A percentile compares a stretch with the other conserved stretches of the same genome.
phyloP scores from a whole-genome alignment of 2,329 filamentous ascomycete species.

The Colletotrichum lini region DNA sequence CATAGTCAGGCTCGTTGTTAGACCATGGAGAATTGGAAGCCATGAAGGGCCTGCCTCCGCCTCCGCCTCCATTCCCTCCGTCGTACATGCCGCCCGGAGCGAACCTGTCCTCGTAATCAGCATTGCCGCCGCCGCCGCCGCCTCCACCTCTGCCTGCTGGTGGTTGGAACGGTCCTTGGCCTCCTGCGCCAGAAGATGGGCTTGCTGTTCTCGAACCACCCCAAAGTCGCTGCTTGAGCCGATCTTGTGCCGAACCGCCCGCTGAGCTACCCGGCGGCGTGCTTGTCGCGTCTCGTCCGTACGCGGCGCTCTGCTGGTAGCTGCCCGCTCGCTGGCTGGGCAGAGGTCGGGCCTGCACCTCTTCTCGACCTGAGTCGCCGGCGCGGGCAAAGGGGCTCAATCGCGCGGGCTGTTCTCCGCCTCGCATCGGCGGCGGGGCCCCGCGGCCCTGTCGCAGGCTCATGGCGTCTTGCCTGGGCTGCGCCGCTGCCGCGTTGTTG shows the following conservation, averaged over 20 bases:
- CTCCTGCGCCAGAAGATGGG: constrained; percentile 57
- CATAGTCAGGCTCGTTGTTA: constrained; percentile 55
- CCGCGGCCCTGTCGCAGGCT: constrained; percentile 63
- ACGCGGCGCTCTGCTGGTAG: constrained; percentile 71
- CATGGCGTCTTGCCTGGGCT: constrained; percentile 55
- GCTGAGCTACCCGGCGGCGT: constrained; percentile 52
- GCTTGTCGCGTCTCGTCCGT: constrained; percentile 48
- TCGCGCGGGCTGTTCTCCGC: constrained; percentile 46
- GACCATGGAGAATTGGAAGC: constrained; percentile 65
- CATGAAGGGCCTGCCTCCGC: constrained; percentile 58
- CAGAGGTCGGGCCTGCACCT: constrained; percentile 69
- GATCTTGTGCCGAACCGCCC: constrained; percentile 80
- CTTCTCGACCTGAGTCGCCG: constrained; percentile 49
- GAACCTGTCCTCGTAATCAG: constrained; percentile 62
- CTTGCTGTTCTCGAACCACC: constrained; percentile 71
- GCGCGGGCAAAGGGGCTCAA: constrained; percentile 52
- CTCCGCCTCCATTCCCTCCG: constrained; percentile 47
- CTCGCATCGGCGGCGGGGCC: constrained; percentile 47
- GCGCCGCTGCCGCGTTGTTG: constrained; percentile 51
- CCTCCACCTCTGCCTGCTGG: constrained; percentile 51
- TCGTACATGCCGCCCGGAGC: constrained; percentile 63
- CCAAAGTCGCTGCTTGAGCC: constrained; percentile 85
- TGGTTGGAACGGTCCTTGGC: constrained; percentile 63
- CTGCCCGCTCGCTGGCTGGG: constrained; percentile 82
- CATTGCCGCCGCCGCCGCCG: constrained; percentile 45